These are phyloP conservation scores for Russula emetica DNA, from an alignment of 768 basidiomycete genomes.

Conservation along the genomic window DNA sequence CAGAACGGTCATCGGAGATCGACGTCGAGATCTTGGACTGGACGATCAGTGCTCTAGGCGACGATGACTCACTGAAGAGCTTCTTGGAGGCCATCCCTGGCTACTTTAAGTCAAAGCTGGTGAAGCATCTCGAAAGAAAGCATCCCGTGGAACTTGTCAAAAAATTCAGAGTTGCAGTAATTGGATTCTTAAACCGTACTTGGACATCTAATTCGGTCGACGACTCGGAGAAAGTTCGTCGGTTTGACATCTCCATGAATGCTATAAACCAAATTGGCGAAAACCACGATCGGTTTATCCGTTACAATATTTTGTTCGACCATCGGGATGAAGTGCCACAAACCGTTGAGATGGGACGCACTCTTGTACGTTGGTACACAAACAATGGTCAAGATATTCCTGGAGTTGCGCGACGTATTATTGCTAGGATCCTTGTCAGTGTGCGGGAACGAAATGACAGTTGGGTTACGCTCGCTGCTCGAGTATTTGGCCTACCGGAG, in stretches of 20 bases:
- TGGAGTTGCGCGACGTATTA: not conserved
- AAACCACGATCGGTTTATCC: not conserved
- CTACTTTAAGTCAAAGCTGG: not conserved
- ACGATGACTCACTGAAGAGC: not conserved
- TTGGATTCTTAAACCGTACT: too few relatives aligned
- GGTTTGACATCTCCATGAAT: too few relatives aligned
- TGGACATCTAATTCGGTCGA: too few relatives aligned
- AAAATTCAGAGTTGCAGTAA: too few relatives aligned
- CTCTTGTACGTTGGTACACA: not conserved
- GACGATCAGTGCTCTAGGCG: not conserved
- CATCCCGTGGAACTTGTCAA: too few relatives aligned
- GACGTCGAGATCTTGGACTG: not conserved
- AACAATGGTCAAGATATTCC: fast-evolving
- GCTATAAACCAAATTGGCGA: too few relatives aligned
- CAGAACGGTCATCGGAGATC: not conserved
- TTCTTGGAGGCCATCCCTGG: slow-evolving; percentile 7
- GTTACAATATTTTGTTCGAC: not conserved
- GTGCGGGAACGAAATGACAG: not conserved
- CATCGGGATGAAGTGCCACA: too few relatives aligned
- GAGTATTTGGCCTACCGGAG: not conserved
- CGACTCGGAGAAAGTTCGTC: too few relatives aligned
- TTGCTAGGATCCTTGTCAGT: not conserved
- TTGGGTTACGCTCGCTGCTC: not conserved
- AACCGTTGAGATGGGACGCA: not conserved
- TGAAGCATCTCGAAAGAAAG: not conserved